These are phyloP conservation scores for Neocucurbitaria cava DNA, from an alignment of 2,329 filamentous ascomycete species.

Conservation along the genomic window DNA sequence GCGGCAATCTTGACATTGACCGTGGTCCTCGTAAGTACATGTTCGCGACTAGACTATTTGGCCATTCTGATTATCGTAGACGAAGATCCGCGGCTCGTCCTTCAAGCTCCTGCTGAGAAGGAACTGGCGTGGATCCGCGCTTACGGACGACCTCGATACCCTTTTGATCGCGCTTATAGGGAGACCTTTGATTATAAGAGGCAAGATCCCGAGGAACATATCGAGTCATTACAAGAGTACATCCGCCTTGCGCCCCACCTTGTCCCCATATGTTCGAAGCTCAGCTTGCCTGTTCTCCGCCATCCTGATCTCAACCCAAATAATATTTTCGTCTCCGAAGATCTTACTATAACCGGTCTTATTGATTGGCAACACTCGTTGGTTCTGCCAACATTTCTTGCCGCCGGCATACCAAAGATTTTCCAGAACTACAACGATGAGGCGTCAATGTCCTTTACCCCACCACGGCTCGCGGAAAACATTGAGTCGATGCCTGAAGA, in stretches of 20 bases:
- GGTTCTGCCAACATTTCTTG: conserved; percentile 48
- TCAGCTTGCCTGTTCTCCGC: conserved; percentile 32
- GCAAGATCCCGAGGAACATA: conserved; percentile 24
- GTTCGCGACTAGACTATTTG: too few species aligned
- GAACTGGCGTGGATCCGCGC: conserved; percentile 32
- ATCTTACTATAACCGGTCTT: conserved; percentile 44
- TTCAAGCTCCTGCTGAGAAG: conserved; percentile 30
- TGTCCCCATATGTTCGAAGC: conserved; percentile 21
- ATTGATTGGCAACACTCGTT: conserved; percentile 54
- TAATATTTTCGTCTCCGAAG: conserved; percentile 43
- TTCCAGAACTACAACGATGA: conserved; percentile 52
- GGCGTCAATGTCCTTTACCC: conserved; percentile 24
- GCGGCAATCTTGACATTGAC: conserved; percentile 23
- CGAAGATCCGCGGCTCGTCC: too few species aligned
- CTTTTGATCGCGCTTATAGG: conserved; percentile 27
- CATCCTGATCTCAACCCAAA: conserved; percentile 46
- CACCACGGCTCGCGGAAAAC: conserved; percentile 25
- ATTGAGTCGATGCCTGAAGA: conserved; percentile 20
- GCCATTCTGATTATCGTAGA: too few species aligned
- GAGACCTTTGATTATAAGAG: conserved; percentile 31
- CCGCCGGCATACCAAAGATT: conserved; percentile 47
- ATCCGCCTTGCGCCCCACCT: conserved; percentile 25
- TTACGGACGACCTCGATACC: conserved; percentile 26
- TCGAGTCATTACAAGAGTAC: conserved; percentile 22
- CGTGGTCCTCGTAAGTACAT: conserved; percentile 34